Percentiles rank a stretch among this genome's conserved stretches.
phyloP scores from a whole-genome alignment of 352 stramenopile species.

The Globisporangium spiculum region DNA sequence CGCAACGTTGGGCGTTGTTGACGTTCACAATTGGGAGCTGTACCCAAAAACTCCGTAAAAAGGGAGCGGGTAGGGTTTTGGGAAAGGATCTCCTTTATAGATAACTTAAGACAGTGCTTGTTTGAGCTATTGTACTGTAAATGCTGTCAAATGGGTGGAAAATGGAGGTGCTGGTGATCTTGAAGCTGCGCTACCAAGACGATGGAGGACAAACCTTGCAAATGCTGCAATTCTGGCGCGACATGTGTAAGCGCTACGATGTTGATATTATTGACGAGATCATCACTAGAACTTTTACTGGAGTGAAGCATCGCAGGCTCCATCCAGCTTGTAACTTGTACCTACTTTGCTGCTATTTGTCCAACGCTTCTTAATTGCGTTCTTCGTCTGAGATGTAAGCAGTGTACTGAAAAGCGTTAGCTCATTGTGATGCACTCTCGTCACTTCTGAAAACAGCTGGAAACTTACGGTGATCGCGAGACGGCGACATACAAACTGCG shows the following conservation, averaged over 20 bases:
- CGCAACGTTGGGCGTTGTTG: constrained; percentile 3
- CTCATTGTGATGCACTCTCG: neutral
- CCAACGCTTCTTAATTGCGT: no score
- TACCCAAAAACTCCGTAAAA: constrained; percentile 5
- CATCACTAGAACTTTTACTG: no score
- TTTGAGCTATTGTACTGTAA: no score
- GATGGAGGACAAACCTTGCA: neutral
- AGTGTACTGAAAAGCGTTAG: neutral
- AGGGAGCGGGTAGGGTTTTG: neutral
- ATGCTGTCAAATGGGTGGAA: neutral
- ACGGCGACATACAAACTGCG: constrained; percentile 3
- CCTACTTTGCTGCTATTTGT: no score
- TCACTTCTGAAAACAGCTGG: neutral
- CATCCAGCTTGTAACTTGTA: no score
- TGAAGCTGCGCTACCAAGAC: neutral
- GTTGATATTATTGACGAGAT: no score
- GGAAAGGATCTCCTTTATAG: neutral
- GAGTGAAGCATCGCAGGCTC: no score
- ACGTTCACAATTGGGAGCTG: constrained; percentile 6
- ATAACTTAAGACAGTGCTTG: neutral
- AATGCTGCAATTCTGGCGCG: neutral
- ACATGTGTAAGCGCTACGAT: no score
- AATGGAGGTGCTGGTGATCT: neutral
- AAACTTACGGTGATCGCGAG: constrained; percentile 2
- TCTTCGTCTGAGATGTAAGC: neutral